These are phyloP conservation scores for Septoria linicola DNA, from an alignment of 2,329 filamentous ascomycete species.

Conservation along the genomic window DNA sequence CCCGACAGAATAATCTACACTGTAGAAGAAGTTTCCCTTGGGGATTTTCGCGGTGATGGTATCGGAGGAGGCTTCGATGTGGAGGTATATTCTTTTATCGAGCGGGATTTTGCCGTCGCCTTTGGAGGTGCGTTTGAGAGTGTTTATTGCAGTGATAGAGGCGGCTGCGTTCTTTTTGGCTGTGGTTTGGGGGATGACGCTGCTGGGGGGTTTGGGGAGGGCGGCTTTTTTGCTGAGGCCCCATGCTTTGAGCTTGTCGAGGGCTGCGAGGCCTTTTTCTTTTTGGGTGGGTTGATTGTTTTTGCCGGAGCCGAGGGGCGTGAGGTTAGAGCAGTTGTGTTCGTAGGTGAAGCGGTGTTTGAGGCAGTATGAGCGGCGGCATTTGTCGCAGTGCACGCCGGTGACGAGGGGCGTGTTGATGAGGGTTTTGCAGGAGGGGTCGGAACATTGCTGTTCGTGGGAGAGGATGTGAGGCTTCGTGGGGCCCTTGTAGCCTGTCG, in stretches of 20 bases:
- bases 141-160: constrained; percentile 67
- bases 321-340: constrained; percentile 77
- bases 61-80: constrained; percentile 85
- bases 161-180: constrained; percentile 58
- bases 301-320: constrained; percentile 56
- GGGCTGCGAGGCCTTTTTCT: constrained; percentile 69
- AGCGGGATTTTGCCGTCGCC: constrained; percentile 77
- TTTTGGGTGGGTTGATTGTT: constrained; percentile 47
- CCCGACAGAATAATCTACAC: constrained; percentile 80
- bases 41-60: constrained; percentile 82
- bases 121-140: constrained; percentile 82
- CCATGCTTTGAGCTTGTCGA: constrained; percentile 78
- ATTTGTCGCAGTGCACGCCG: constrained; percentile 68
- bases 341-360: constrained; percentile 75
- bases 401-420: constrained; percentile 68
- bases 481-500: constrained; percentile 29
- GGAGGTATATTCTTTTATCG: constrained; percentile 86
- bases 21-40: constrained; percentile 55
- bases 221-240: constrained; percentile 62
- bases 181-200: constrained; percentile 59
- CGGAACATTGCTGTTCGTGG: constrained; percentile 68
- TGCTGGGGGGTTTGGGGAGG: constrained; percentile 42
- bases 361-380: constrained; percentile 73
- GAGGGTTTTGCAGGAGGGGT: constrained; percentile 64
- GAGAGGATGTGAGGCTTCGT: constrained; percentile 57